Base-by-base conservation (phyloP, 108 stramenopile genomes). In the Skeletonema marinoi region DNA sequence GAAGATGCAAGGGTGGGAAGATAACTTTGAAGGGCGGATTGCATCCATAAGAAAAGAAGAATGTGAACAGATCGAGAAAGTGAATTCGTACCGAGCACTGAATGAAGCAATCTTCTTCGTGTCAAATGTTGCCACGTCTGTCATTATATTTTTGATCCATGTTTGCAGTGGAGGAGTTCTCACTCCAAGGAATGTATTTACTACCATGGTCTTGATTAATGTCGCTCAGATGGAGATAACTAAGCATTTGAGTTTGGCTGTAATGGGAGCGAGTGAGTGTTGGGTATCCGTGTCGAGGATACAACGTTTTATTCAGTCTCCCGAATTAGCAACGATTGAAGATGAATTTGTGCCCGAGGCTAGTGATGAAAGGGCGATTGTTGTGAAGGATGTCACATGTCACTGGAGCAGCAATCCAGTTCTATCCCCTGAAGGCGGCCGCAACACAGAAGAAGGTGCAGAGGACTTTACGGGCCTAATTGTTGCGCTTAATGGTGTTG, bases 81-180 rank as follows among this genome's bases (percentile, higher is more conserved):
- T 96, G 16, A 93, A 86, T 61, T 51, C 66, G 5, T 82, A 46
- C 85, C 90, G 71, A 56, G 91, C 92, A 5, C 59, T 85, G 61
- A 97, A 98, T 68, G 96, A 98, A 80, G 92, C 95, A 16, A 46
- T 96, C 51, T 92, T 88, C 75, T 96, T 92, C 78, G 67, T 70
- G 16, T 68, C 87, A 66, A 93, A 86, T 54, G 77, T 89, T 36
- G 78, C 88, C 39, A 56, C 93, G 7, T 76, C 88, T 1, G 42
- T 87, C 14, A 85, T 88, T 21, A 91, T 92, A 11, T 96, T 94
- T 65, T 60, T 83, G 32, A 75, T 88, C 19, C 82, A 89, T 36
- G 87, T 92, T 21, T 50, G 59, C 14, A 33, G 71, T 13, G 93
- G 86, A 14, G 82, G 71, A 29, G 70, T 48, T 10, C 80, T 96